phyloP scores from a whole-genome alignment of 202 grass and related monocot genomes.

The Bolboschoenoplectus hybrid region DNA sequence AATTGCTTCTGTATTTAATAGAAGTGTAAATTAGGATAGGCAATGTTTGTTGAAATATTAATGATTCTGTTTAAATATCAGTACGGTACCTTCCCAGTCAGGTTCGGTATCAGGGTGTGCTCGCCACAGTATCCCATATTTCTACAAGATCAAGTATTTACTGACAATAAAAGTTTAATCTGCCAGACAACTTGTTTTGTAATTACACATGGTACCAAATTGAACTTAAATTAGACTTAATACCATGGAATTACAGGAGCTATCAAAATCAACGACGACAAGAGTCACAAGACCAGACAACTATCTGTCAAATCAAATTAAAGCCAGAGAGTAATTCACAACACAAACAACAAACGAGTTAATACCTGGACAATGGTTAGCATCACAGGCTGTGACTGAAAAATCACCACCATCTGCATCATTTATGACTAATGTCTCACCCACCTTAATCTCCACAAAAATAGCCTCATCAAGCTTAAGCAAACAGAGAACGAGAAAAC shows the following conservation, averaged over 20 bases:
- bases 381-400: conserved; percentile 66
- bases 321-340: background rate
- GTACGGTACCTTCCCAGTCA: background rate
- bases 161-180: background rate
- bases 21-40: background rate
- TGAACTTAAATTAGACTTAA: background rate
- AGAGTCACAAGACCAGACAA: background rate
- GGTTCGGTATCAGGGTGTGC: background rate
- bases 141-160: background rate
- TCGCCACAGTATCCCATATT: background rate
- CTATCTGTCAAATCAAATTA: background rate
- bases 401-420: conserved; percentile 63
- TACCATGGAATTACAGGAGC: too few relatives aligned
- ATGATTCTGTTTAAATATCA: background rate
- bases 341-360: background rate
- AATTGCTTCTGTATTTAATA: background rate
- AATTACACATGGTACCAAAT: background rate
- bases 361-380: conserved; percentile 86
- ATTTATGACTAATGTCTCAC: conserved; percentile 58
- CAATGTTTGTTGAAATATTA: background rate
- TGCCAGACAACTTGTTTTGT: background rate
- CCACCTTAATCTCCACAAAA: conserved; percentile 75
- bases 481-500: background rate
- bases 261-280: too few relatives aligned
- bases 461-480: conserved; percentile 50